Evolutionary conservation across 2,329 filamentous ascomycete genomes (phyloP).

Genomic region (Purpureocillium lavendulum): DNA sequence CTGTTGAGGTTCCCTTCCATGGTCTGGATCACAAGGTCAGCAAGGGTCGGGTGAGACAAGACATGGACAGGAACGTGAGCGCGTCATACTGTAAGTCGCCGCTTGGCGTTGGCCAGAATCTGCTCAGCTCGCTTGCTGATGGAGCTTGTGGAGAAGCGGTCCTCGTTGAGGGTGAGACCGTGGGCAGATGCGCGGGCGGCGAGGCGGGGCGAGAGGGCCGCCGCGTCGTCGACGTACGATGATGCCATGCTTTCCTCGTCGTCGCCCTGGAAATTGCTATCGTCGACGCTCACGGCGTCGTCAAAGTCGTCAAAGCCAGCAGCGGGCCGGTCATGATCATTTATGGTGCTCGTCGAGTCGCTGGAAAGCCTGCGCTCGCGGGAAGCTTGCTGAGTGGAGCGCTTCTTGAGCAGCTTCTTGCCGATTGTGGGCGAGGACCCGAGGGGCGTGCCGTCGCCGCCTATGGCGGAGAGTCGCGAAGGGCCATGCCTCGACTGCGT

Average conservation of each 20-base stretch:
- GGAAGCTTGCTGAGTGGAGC: constrained; percentile 29
- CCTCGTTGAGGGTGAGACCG: constrained; percentile 35
- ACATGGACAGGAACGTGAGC: neutral
- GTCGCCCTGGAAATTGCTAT: constrained; percentile 59
- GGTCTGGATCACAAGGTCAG: constrained; percentile 43
- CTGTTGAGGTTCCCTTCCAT: constrained; percentile 89
- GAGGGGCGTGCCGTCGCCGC: constrained; percentile 23
- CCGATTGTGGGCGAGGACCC: constrained; percentile 38
- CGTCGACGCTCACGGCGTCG: constrained; percentile 52
- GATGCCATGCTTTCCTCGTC: constrained; percentile 59
- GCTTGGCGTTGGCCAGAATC: constrained; percentile 89
- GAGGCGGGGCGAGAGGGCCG: constrained; percentile 14
- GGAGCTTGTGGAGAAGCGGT: constrained; percentile 58
- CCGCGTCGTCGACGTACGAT: constrained; percentile 40
- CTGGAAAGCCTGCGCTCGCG: constrained; percentile 46
- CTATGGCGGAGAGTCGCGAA: constrained; percentile 23
- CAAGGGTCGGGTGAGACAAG: neutral
- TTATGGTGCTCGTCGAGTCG: constrained; percentile 55
- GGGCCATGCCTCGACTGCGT: constrained; percentile 29
- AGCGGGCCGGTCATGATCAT: constrained; percentile 34
- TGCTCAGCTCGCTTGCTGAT: constrained; percentile 78
- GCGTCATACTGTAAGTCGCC: constrained; percentile 66
- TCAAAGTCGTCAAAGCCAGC: constrained; percentile 53
- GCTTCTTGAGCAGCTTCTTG: constrained; percentile 33
- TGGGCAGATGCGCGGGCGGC: constrained; percentile 8